Evolutionary conservation across 208 protist genomes (phyloP).

Genomic region (Balamuthia mandrillaris): DNA sequence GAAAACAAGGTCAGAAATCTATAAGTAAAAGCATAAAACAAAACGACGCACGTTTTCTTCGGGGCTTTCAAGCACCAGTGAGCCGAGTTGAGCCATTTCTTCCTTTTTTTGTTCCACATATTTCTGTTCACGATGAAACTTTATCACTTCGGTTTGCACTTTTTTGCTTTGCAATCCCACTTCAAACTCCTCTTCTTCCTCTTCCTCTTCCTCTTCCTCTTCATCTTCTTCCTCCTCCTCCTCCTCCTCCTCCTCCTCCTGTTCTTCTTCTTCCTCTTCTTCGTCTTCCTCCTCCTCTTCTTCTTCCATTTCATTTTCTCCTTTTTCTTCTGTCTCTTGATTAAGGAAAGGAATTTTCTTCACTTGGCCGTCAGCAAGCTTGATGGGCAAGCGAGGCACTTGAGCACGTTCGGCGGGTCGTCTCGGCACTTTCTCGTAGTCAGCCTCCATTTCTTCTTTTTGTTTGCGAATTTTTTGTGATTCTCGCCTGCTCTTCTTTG

Average conservation of each 20-base stretch:
- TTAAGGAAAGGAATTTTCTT: neutral
- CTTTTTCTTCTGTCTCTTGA: too few species aligned
- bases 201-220: neutral
- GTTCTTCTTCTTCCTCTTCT: neutral
- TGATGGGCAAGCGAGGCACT: slow-evolving; percentile 11
- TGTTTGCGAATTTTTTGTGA: neutral
- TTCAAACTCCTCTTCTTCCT: too few species aligned
- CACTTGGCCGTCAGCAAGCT: slow-evolving; percentile 2
- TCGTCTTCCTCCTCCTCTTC: neutral
- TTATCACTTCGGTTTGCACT: neutral
- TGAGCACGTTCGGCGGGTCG: neutral
- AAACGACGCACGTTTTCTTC: neutral
- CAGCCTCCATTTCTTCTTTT: too few species aligned
- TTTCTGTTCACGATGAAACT: slow-evolving; percentile 2
- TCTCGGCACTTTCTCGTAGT: too few species aligned
- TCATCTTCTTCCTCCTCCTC: neutral
- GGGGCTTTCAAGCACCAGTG: slow-evolving; percentile 8
- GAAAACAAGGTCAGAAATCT: too few species aligned
- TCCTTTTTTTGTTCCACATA: neutral
- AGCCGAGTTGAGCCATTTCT: slow-evolving; percentile 11
- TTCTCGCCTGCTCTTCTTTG: neutral
- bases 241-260: neutral
- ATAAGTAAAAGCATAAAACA: neutral
- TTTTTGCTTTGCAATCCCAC: neutral
- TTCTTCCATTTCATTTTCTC: too few species aligned